Evolutionary conservation across 139 green algal species (phyloP), one percentile per base, ranked within the genome.

Genomic region (Picochlorum sp.): DNA sequence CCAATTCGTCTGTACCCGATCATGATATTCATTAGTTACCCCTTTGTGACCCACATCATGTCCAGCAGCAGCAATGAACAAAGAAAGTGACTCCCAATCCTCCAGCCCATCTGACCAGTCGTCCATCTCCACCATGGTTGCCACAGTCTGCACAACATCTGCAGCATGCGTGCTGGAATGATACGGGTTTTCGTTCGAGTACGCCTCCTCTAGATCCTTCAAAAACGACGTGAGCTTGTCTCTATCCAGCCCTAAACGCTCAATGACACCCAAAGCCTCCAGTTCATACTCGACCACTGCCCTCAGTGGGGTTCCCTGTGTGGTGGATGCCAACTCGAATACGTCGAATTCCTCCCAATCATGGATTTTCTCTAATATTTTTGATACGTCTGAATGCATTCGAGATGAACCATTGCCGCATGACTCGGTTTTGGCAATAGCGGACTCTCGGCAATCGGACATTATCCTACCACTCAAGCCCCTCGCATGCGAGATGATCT

Each of bases 31-130:
- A 71, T 91, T 91, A 56, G 58, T 82, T 3, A 89, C 72, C 68
- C 82, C 82, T 38, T 78, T 76, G 64, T 91, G 84, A 14, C 76
- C 79, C 28, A 86, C 61, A 66, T 90, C 85, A 71, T 90, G 83
- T 4, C 86, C 67, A 5, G 58, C 69, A 7, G 77, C 75, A 23
- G 80, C 61, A 15, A 89, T 24, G 14, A 92, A 58, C 51, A 88
- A 73, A 24, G 74, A 65, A 6, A 87, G 65, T 54, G 82, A 49
- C 62, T 92, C 81, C 23, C 85, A 49, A 49, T 84, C 64, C 18
- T 50, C 80, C 34, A 90, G 74, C 32, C 70, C 63, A 9, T 45
- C 15, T 6, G 60, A 58, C 41, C 80, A 80, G 13, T 26, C 16
- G 58, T 87, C 80, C 7, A 23, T 15, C 6, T 69, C 63, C 51